Conservation (phyloP, 495 filamentous ascomycete genomes). For the Penicilliopsis zonata region DNA sequence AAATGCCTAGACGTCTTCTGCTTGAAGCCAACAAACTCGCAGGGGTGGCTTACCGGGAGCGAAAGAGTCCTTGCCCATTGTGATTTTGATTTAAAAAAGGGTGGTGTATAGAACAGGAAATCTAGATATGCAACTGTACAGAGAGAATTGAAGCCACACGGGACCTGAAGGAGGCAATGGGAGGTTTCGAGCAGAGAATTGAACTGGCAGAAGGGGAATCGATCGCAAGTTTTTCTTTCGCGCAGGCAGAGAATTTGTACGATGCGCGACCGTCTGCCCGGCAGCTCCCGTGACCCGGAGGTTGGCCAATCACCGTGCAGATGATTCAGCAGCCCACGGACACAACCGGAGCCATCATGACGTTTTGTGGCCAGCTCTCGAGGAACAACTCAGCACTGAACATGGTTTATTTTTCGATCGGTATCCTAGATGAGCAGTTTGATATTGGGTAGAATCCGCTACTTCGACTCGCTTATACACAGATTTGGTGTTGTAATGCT, state of each 20-base stretch:
- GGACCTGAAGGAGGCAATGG: slow-evolving; percentile 4
- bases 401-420: no score
- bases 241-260: slow-evolving; percentile 18
- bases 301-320: slow-evolving; percentile 22
- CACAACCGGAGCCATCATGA: slow-evolving; percentile 16
- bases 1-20: no score
- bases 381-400: no score
- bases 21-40: slow-evolving; percentile 1
- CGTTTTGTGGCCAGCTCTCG: no score
- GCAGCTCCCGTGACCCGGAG: slow-evolving; percentile 25
- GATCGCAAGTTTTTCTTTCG: slow-evolving; percentile 21
- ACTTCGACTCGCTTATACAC: no score
- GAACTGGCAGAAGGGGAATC: slow-evolving; percentile 9
- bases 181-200: slow-evolving; percentile 7
- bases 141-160: slow-evolving; percentile 12
- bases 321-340: slow-evolving; percentile 28
- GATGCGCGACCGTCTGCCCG: slow-evolving; percentile 11
- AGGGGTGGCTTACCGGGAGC: slow-evolving; percentile 28
- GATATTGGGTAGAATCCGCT: no score
- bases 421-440: no score
- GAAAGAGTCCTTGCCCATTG: slow-evolving; percentile 35
- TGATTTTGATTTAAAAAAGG: slow-evolving; percentile 13
- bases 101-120: slow-evolving; percentile 13
- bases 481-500: no score
- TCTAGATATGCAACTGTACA: slow-evolving; percentile 23